phyloP scores from a whole-genome alignment of 805 yeast species.

The Phaffomyces antillensis region DNA sequence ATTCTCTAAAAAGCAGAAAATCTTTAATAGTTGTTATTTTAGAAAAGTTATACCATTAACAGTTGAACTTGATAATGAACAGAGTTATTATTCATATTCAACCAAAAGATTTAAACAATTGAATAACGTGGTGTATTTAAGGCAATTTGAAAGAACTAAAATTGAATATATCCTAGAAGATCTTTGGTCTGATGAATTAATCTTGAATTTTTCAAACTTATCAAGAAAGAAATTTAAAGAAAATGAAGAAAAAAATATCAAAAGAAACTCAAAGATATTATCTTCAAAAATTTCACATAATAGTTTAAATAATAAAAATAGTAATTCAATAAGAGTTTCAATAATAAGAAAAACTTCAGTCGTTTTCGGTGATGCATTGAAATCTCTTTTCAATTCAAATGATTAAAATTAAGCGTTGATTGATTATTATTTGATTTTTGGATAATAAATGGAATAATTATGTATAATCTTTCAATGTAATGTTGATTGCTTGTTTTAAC shows the following conservation, averaged over 20 bases:
- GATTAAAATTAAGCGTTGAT: too few relatives aligned
- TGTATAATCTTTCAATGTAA: too few relatives aligned
- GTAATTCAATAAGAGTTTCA: conserved; percentile 5
- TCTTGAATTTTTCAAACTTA: background rate
- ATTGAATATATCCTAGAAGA: conserved; percentile 25
- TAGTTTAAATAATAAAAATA: background rate
- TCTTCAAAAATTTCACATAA: too few relatives aligned
- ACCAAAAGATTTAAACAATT: conserved; percentile 2
- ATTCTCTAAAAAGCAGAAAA: background rate
- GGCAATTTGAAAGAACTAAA: conserved; percentile 16
- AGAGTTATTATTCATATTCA: conserved; percentile 3
- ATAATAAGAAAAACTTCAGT: conserved; percentile 19
- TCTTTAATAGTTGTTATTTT: conserved; percentile 21
- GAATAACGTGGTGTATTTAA: conserved; percentile 6
- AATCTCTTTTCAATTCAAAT: conserved; percentile 10
- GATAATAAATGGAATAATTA: too few relatives aligned
- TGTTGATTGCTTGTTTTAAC: too few relatives aligned
- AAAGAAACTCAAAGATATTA: background rate
- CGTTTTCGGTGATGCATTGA: conserved; percentile 17
- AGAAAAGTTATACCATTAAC: conserved; percentile 19
- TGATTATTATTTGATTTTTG: too few relatives aligned
- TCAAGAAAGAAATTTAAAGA: background rate
- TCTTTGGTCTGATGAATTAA: conserved; percentile 28
- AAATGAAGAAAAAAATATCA: background rate
- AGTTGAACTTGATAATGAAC: conserved; percentile 9